phyloP scores from a whole-genome alignment of 176 grass and related monocot species.

The Musa acuminata region DNA sequence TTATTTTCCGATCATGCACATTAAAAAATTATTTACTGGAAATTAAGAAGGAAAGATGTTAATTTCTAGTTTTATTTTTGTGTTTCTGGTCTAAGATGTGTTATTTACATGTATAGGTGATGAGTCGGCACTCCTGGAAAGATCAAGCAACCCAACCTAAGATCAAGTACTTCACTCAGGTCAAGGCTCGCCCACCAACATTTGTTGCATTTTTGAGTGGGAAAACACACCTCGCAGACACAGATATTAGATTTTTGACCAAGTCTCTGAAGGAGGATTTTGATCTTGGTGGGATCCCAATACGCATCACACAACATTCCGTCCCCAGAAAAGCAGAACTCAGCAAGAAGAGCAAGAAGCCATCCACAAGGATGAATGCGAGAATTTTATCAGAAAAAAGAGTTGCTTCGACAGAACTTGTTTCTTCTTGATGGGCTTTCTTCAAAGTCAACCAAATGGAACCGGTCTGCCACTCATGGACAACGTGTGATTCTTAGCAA shows the following conservation, averaged over 20 bases:
- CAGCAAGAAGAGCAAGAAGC: slow-evolving; percentile 18
- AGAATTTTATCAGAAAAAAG: slow-evolving; percentile 60
- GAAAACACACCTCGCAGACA: slow-evolving; percentile 70
- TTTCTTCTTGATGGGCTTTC: not conserved
- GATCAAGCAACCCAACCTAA: slow-evolving; percentile 79
- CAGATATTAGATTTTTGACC: slow-evolving; percentile 72
- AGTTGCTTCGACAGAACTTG: slow-evolving; percentile 16
- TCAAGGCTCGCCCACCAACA: slow-evolving; percentile 80
- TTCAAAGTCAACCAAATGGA: not conserved
- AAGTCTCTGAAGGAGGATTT: slow-evolving; percentile 97
- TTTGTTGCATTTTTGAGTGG: slow-evolving; percentile 90
- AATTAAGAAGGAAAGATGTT: not conserved
- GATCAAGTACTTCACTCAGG: slow-evolving; percentile 95
- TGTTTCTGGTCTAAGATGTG: not conserved
- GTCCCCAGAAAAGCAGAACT: slow-evolving; percentile 46
- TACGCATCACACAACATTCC: slow-evolving; percentile 58
- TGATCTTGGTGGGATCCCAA: slow-evolving; percentile 81
- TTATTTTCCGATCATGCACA: not conserved
- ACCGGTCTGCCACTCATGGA: too few species aligned
- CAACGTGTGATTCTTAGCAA: too few species aligned
- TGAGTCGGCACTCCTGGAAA: slow-evolving; percentile 96
- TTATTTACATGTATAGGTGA: slow-evolving; percentile 39
- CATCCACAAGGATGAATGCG: slow-evolving; percentile 4
- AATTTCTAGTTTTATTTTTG: not conserved
- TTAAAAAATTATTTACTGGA: not conserved